Evolutionary conservation across 495 filamentous ascomycete genomes (phyloP).

Genomic region (Penicillium maclennaniae): DNA sequence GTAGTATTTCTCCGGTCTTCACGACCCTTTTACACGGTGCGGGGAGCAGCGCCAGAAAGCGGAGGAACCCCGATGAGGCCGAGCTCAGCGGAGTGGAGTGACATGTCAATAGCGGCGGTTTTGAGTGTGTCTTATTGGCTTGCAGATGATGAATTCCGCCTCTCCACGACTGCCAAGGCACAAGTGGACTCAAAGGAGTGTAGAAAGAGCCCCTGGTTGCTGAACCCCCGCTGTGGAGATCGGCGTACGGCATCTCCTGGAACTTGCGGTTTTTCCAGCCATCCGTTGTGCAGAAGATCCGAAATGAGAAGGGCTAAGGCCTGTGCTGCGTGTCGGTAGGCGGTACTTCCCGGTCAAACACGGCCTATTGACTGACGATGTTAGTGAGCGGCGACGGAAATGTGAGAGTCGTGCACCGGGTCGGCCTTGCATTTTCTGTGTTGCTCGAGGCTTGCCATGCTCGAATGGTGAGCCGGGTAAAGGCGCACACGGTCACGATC

Average conservation of each 20-base stretch:
- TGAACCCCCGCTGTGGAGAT: background rate
- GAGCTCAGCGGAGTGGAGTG: background rate
- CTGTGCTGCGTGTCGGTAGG: conserved; percentile 16
- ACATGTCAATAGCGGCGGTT: conserved; percentile 13
- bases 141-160: conserved; percentile 4
- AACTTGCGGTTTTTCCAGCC: background rate
- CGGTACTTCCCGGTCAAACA: background rate
- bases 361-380: background rate
- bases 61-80: background rate
- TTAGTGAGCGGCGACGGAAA: conserved; percentile 13
- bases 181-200: background rate
- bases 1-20: background rate
- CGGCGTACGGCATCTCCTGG: background rate
- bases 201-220: background rate
- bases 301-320: conserved; percentile 21
- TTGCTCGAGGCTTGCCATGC: conserved; percentile 2
- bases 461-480: background rate
- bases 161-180: conserved; percentile 2
- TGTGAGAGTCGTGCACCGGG: conserved; percentile 13
- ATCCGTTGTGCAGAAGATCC: background rate
- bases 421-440: conserved; percentile 12
- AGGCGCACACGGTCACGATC: background rate
- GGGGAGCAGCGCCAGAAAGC: background rate
- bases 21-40: background rate
- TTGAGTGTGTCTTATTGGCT: conserved; percentile 16